Evolutionary conservation across 345 rosid genomes (phyloP).

Genomic region (Xanthoceras sorbifolium): DNA sequence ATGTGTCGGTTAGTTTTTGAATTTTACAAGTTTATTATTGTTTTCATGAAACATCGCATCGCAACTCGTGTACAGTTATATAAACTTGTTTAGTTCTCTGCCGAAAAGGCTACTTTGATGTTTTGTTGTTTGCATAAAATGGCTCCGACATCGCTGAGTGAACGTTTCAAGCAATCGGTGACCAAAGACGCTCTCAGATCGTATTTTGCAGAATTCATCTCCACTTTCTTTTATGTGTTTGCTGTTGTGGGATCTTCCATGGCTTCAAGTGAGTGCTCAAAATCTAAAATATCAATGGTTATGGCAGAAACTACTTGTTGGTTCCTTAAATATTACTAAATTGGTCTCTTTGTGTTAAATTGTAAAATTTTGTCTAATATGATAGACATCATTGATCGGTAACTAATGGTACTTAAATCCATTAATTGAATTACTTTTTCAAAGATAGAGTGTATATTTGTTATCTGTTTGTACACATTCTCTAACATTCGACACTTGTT

Average conservation of each 20-base stretch:
- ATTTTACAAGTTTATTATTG: neutral
- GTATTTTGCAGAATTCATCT: slow-evolving; percentile 86
- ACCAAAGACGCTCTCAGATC: slow-evolving; percentile 57
- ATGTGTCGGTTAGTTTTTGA: slow-evolving; percentile 23
- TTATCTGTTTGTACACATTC: too few relatives aligned
- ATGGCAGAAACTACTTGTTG: too few relatives aligned
- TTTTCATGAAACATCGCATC: slow-evolving; percentile 13
- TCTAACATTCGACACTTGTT: too few relatives aligned
- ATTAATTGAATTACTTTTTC: too few relatives aligned
- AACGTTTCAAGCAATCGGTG: slow-evolving; percentile 49
- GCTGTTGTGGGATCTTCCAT: slow-evolving; percentile 84
- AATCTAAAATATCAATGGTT: neutral
- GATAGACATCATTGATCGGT: too few relatives aligned
- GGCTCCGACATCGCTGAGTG: slow-evolving; percentile 46
- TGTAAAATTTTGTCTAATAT: too few relatives aligned
- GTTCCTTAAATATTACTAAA: too few relatives aligned
- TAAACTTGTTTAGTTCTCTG: slow-evolving; percentile 1
- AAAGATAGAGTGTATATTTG: too few relatives aligned
- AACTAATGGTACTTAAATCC: too few relatives aligned
- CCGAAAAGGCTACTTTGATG: too few relatives aligned
- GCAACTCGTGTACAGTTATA: slow-evolving; percentile 18
- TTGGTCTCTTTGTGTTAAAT: too few relatives aligned
- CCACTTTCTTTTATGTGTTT: slow-evolving; percentile 83
- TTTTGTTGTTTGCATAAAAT: slow-evolving; percentile 29
- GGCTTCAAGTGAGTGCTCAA: slow-evolving; percentile 58